Percentiles rank a stretch among this genome's conserved stretches.
Evolutionary conservation across 495 filamentous ascomycete genomes (phyloP).

Genomic region (Xylaria telfairii): DNA sequence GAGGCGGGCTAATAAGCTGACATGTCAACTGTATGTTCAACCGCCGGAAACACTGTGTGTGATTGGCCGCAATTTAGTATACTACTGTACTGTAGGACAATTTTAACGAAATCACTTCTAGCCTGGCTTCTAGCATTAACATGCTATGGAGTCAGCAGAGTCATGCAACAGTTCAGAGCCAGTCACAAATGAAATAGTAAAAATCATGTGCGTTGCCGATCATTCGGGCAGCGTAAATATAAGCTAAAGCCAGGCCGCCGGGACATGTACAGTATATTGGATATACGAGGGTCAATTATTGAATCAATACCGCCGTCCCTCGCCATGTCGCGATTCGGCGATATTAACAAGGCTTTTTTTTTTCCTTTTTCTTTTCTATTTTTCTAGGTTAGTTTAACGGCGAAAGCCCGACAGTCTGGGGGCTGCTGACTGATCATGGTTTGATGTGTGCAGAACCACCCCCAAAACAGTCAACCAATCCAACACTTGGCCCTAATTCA

Average conservation of each 20-base stretch:
- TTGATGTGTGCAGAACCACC: background rate
- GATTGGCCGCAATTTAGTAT: slow-evolving; percentile 7
- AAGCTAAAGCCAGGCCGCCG: slow-evolving; percentile 3
- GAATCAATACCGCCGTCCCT: background rate
- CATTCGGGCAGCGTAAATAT: background rate
- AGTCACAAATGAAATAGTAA: slow-evolving; percentile 1
- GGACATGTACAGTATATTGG: background rate
- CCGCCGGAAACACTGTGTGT: background rate
- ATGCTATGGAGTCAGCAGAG: slow-evolving; percentile 21
- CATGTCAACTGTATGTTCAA: background rate
- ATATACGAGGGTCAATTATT: background rate
- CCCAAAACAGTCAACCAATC: slow-evolving; percentile 17
- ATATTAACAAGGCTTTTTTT: background rate
- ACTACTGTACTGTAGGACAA: too few species aligned
- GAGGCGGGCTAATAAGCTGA: background rate
- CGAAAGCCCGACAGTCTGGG: slow-evolving; percentile 14
- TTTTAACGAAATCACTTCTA: slow-evolving; percentile 1
- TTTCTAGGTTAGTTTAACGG: background rate
- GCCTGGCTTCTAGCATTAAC: background rate
- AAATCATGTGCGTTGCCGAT: slow-evolving; percentile 18
- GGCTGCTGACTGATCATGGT: slow-evolving; percentile 6
- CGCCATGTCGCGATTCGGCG: background rate
- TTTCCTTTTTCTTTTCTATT: background rate
- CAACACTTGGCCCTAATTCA: background rate
- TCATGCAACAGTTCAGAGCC: slow-evolving; percentile 12